Evolutionary conservation across 805 yeast species (phyloP).

Genomic region (Yamadazyma endophytica): DNA sequence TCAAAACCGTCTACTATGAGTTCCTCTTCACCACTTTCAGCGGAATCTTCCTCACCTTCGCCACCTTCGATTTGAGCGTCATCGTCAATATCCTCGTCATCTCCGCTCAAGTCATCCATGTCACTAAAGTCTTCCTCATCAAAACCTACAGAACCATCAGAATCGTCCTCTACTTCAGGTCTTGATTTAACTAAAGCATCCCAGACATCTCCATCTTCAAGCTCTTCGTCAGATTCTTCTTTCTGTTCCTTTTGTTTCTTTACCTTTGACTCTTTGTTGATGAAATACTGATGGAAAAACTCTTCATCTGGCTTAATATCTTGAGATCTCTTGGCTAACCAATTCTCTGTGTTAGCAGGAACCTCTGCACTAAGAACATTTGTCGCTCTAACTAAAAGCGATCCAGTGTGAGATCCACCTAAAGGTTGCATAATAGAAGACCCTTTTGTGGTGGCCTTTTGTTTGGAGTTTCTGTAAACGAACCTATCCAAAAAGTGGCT

Average conservation of each 20-base stretch:
- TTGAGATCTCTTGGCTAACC: constrained; percentile 62
- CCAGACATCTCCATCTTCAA: constrained; percentile 63
- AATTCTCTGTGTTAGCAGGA: constrained; percentile 82
- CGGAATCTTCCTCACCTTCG: constrained; percentile 19
- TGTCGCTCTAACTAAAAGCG: constrained; percentile 65
- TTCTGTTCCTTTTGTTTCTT: constrained; percentile 17
- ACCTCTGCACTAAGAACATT: constrained; percentile 34
- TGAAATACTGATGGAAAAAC: constrained; percentile 84
- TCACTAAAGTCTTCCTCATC: constrained; percentile 43
- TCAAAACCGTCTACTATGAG: constrained; percentile 6
- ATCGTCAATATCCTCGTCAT: constrained; percentile 24
- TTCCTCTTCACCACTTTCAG: constrained; percentile 4
- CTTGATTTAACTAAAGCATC: constrained; percentile 69
- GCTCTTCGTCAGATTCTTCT: constrained; percentile 22
- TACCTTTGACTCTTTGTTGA: constrained; percentile 47
- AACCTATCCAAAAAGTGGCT: constrained; percentile 92
- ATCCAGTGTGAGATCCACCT: constrained; percentile 76
- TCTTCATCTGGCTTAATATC: constrained; percentile 82
- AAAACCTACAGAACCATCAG: constrained; percentile 32
- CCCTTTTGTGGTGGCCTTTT: constrained; percentile 71
- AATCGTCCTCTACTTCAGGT: constrained; percentile 61
- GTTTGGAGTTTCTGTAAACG: constrained; percentile 89
- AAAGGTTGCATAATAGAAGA: constrained; percentile 96
- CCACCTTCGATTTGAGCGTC: constrained; percentile 26
- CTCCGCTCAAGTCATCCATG: constrained; percentile 41